Percentiles rank a stretch among this genome's conserved stretches.
Conservation (phyloP, 352 stramenopile species). For the Pythium apleroticum region DNA sequence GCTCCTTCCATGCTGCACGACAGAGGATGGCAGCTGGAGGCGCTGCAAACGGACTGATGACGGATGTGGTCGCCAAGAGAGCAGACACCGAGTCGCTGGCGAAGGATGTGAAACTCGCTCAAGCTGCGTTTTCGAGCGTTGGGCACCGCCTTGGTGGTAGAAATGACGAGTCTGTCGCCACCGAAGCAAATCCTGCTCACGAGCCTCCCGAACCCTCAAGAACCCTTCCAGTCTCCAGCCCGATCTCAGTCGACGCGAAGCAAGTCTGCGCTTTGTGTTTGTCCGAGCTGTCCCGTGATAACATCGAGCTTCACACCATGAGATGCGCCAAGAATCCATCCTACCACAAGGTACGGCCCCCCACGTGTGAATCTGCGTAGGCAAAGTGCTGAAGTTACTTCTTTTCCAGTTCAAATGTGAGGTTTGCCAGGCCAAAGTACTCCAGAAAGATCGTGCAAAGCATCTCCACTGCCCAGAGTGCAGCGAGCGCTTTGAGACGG, state of each 20-base stretch:
- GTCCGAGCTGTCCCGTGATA: slow-evolving; percentile 30
- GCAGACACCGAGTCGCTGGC: slow-evolving; percentile 20
- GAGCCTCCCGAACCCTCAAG: background rate
- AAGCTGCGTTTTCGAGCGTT: slow-evolving; percentile 27
- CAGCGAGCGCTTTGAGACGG: slow-evolving; percentile 23
- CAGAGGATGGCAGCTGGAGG: background rate
- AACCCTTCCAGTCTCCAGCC: background rate
- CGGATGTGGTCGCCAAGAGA: background rate
- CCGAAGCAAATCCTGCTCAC: background rate
- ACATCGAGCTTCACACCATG: slow-evolving; percentile 43
- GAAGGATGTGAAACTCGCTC: slow-evolving; percentile 24
- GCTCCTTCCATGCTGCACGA: slow-evolving; percentile 19
- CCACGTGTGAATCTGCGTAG: too few species aligned
- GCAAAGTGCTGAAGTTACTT: too few species aligned
- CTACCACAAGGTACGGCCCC: slow-evolving; percentile 48
- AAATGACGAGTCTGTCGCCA: background rate
- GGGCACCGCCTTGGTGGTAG: slow-evolving; percentile 27
- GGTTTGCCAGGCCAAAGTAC: slow-evolving; percentile 36
- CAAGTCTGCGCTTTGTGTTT: slow-evolving; percentile 24
- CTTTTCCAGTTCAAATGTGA: slow-evolving; percentile 50
- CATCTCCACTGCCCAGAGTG: slow-evolving; percentile 51
- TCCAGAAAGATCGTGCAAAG: slow-evolving; percentile 26
- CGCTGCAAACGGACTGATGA: background rate
- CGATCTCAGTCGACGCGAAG: background rate
- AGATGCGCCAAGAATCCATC: slow-evolving; percentile 42